Percentiles rank a stretch among this genome's conserved stretches.
Evolutionary conservation across 2,329 filamentous ascomycete genomes (phyloP).

Genomic region (Clonostachys rhizophaga): DNA sequence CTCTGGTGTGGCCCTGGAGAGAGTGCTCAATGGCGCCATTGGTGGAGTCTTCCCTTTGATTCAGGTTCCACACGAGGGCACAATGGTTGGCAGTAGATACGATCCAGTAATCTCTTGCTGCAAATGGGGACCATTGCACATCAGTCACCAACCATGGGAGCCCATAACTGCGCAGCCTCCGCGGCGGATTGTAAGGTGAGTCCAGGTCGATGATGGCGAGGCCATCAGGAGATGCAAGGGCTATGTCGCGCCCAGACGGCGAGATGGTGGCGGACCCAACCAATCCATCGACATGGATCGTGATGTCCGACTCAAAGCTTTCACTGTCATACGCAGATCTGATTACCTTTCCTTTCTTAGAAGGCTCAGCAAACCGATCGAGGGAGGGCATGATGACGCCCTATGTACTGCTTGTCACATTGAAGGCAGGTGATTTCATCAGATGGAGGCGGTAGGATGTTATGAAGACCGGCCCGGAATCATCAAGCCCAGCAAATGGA

Average conservation of each 20-base stretch:
- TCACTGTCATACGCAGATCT: conserved; percentile 77
- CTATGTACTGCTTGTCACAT: not conserved
- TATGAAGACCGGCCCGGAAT: too few species aligned
- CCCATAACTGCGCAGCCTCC: conserved; percentile 75
- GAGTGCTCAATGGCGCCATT: conserved; percentile 77
- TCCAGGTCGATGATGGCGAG: conserved; percentile 90
- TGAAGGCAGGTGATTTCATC: too few species aligned
- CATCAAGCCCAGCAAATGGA: too few species aligned
- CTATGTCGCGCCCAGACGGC: conserved; percentile 84
- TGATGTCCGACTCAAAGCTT: conserved; percentile 80
- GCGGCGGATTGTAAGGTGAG: conserved; percentile 80
- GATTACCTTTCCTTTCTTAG: conserved; percentile 54
- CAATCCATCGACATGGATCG: conserved; percentile 74
- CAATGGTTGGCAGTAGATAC: conserved; percentile 93
- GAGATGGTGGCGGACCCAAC: conserved; percentile 93
- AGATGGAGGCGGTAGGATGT: too few species aligned
- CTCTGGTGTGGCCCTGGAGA: conserved; percentile 75
- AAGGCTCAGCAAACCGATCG: conserved; percentile 34
- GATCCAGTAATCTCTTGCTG: conserved; percentile 85
- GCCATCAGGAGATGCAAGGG: conserved; percentile 84
- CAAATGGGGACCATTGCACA: conserved; percentile 95
- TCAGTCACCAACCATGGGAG: conserved; percentile 94
- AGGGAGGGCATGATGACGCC: conserved; percentile 41
- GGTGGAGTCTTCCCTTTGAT: conserved; percentile 67
- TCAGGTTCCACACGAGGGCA: conserved; percentile 90